Base-by-base conservation (phyloP, 1,139 yeast species). In the Kazachstania sp. region DNA sequence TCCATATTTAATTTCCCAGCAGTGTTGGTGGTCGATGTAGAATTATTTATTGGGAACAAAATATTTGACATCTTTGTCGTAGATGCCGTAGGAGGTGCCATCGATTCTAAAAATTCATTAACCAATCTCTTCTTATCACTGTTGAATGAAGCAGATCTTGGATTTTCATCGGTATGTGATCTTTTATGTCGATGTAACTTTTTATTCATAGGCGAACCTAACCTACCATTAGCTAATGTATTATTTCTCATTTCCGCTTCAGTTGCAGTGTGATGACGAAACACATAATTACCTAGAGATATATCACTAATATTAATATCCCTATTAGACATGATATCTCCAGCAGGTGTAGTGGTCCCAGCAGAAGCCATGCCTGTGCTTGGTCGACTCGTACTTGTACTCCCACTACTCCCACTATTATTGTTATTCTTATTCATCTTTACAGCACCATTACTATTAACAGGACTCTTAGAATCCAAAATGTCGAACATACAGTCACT, bases 401-500 rank as follows among this genome's bases (percentile, higher is more conserved):
- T 15, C 6, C n/a, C 34, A 31, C 5, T 15, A 31, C 34, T 15
- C n/a, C 34, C 15, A 31, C 15, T 15, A 13, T 15, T 13, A 4
- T 15, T 31, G 15, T 18, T 15, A 32, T 32, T 15, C 15, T n/a
- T 16, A 15, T 4, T 32, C 15, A 16, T 18, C 19, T 3, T 8
- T 15, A n/a, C 19, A 3, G 16, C 18, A 6, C n/a, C n/a, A n/a
- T n/a, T n/a, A n/a, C 36, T 11, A 11, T 30, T 30, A 6, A 30
- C 15, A 30, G 34, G 15, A 3, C 34, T n/a, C 4, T 6, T 19
- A 7, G 38, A 18, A 8, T 36, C 26, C 5, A 19, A 16, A 8
- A 30, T 30, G 16, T 41, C 35, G 41, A 55, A 55, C 47, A 55
- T 48, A 36, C 51, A 49, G 11, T 53, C 59, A 36, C 59, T 53